Evolutionary conservation across 345 rosid genomes (phyloP).

Genomic region (Mercurialis annua): DNA sequence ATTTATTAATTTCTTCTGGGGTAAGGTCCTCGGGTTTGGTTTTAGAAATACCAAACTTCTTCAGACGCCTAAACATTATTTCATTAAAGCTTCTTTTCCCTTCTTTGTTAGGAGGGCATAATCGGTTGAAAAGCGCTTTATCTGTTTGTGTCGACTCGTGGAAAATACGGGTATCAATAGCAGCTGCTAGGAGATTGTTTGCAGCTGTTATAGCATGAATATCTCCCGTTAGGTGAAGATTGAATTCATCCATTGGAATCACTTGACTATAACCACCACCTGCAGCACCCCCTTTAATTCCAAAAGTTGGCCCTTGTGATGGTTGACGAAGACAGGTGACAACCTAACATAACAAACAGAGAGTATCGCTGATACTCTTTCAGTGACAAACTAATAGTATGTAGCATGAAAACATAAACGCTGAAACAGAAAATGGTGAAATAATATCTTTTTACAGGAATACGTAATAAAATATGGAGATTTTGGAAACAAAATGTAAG

Average conservation of each 20-base stretch:
- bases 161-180: conserved; percentile 92
- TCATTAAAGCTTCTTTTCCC: conserved; percentile 74
- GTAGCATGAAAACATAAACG: too few relatives aligned
- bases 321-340: conserved; percentile 98
- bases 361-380: not conserved
- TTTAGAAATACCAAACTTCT: conserved; percentile 83
- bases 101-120: conserved; percentile 85
- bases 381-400: not conserved
- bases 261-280: conserved; percentile 99
- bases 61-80: conserved; percentile 82
- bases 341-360: conserved; percentile 47
- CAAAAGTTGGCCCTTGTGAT: conserved; percentile 99
- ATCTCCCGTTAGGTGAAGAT: conserved; percentile 96
- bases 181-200: conserved; percentile 98
- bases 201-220: conserved; percentile 99
- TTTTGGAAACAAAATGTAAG: too few relatives aligned
- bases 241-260: conserved; percentile 99
- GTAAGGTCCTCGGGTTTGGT: conserved; percentile 84
- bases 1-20: conserved; percentile 65
- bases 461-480: too few relatives aligned
- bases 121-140: conserved; percentile 87
- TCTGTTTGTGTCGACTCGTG: conserved; percentile 91
- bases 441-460: too few relatives aligned
- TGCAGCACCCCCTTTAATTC: conserved; percentile 99
- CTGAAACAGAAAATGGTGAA: too few relatives aligned